phyloP scores from a whole-genome alignment of 768 basidiomycete genomes.

The Nidularia sp. region DNA sequence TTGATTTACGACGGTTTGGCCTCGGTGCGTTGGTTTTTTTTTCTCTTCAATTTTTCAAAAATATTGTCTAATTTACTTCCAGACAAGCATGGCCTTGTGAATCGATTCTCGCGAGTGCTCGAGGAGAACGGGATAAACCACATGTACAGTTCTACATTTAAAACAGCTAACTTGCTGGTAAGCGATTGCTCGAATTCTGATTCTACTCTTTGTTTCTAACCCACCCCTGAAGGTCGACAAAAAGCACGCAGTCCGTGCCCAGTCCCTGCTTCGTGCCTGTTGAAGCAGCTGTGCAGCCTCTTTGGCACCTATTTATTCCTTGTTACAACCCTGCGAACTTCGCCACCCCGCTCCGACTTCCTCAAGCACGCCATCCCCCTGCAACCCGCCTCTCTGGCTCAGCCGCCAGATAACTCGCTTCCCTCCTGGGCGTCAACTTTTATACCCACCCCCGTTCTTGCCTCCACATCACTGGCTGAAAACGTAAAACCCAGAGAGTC shows the following conservation, averaged over 20 bases:
- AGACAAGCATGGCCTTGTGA: conserved; percentile 80
- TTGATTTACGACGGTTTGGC: conserved; percentile 70
- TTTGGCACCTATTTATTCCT: no score
- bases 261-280: conserved; percentile 53
- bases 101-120: conserved; percentile 69
- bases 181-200: conserved; percentile 8
- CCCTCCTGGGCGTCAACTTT: no score
- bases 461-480: no score
- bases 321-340: no score
- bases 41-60: background rate
- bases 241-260: conserved; percentile 52
- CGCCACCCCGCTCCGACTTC: no score
- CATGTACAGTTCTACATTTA: conserved; percentile 83
- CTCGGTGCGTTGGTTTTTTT: conserved; percentile 41
- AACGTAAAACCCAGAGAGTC: no score
- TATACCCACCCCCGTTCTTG: no score
- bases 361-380: no score
- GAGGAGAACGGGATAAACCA: conserved; percentile 75
- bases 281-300: conserved; percentile 18
- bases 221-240: conserved; percentile 43
- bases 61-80: conserved; percentile 1
- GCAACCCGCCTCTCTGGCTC: no score
- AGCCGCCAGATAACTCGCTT: no score
- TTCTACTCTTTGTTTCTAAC: conserved; percentile 1
- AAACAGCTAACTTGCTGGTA: conserved; percentile 77